Evolutionary conservation across 2,329 filamentous ascomycete species (phyloP).

Genomic region (Mycogone perniciosa): DNA sequence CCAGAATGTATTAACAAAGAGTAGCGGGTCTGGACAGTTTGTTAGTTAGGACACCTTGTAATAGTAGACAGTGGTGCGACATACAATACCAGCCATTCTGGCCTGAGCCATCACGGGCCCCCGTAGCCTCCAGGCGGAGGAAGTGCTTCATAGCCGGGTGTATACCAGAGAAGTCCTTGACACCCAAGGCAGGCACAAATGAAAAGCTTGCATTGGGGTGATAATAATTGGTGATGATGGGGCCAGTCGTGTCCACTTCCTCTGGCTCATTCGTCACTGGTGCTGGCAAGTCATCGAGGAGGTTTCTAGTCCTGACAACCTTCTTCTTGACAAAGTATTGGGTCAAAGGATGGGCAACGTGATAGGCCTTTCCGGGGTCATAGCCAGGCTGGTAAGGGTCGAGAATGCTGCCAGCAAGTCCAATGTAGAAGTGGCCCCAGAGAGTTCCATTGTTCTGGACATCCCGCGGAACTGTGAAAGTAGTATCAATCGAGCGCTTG

Average conservation of each 20-base stretch:
- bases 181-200: constrained; percentile 73
- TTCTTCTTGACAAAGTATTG: constrained; percentile 92
- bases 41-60: constrained; percentile 14
- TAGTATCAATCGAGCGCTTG: constrained; percentile 67
- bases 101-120: constrained; percentile 74
- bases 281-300: constrained; percentile 54
- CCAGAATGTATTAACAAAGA: constrained; percentile 97
- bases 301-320: constrained; percentile 75
- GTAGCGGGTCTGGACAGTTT: constrained; percentile 54
- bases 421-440: constrained; percentile 91
- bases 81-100: constrained; percentile 84
- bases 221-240: constrained; percentile 80
- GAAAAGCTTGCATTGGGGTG: constrained; percentile 91
- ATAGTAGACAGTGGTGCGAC: constrained; percentile 18
- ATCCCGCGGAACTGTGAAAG: constrained; percentile 66
- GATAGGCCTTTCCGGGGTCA: constrained; percentile 68
- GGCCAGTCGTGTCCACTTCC: constrained; percentile 49
- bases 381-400: constrained; percentile 70
- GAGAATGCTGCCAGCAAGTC: constrained; percentile 64
- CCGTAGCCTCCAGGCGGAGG: constrained; percentile 70
- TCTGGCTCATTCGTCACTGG: constrained; percentile 41
- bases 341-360: constrained; percentile 80
- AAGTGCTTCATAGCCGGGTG: constrained; percentile 72
- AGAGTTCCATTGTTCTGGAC: constrained; percentile 91
- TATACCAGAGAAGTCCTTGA: constrained; percentile 58